Base-by-base conservation (phyloP, 257 asterid genomes). In the Leptodermis oblonga region DNA sequence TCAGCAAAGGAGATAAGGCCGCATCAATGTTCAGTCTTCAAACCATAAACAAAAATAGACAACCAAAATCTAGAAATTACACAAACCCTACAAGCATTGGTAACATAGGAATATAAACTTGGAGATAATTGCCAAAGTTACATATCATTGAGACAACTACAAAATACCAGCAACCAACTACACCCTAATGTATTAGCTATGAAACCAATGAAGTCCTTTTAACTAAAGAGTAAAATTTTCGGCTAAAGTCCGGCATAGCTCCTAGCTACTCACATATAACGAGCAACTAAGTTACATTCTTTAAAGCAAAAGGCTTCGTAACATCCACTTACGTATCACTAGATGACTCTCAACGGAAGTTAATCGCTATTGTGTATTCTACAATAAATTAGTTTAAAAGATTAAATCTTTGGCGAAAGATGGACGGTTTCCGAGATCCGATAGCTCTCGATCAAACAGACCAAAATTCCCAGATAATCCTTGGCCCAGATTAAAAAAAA, bases 381-480 rank as follows among this genome's bases (percentile, higher is more conserved):
- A 49, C 0, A 66, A 22, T 2, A 22, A 31, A 4, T 3, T 28
- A 2, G 25, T 28, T n/a, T 23, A 14, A 45, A 46, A 53, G 18
- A 25, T 2, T 53, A 18, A 22, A 53, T 71, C 20, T 65, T 42
- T 28, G 7, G 13, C 3, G 5, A 14, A 31, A 51, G 55, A 15
- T 15, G 63, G 18, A 62, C 25, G 62, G 15, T 54, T 9, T 41
- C 65, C 31, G 43, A 73, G 72, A 66, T 73, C 77, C 72, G 65
- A 14, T 3, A 73, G 34, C 26, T 7, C 39, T 8, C 72, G 33
- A 65, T 56, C 51, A 39, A 45, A 23, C 41, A 31, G 53, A 30
- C 28, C 48, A 26, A 55, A 22, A 51, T 45, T 56, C 37, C 41
- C n/a, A n/a, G 4, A 46, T 43, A 65, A 55, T 39, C 65, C 28